Evolutionary conservation across 1,139 yeast genomes (phyloP).

Genomic region (Hyphopichia khmerensis): DNA sequence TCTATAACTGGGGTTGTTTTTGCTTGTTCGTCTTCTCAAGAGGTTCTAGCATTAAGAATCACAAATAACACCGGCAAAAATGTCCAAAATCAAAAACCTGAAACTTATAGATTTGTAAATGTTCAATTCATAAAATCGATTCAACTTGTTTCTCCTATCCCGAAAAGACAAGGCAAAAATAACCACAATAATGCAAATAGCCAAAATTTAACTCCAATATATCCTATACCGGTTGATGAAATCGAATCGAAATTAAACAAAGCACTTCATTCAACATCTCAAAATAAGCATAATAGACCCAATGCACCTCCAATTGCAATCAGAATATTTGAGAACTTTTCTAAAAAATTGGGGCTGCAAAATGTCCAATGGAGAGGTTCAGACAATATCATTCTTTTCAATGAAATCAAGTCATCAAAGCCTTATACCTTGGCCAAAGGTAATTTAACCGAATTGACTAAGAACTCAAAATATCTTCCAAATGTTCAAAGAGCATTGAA

Average conservation of each 20-base stretch:
- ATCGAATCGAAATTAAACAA: constrained; percentile 16
- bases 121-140: constrained; percentile 58
- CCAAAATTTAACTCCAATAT: not conserved
- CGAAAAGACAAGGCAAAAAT: constrained; percentile 14
- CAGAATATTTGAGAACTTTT: constrained; percentile 20
- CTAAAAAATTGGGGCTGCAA: constrained; percentile 19
- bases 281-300: not conserved
- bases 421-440: constrained; percentile 30
- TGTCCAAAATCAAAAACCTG: constrained; percentile 11
- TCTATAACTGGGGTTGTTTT: constrained; percentile 60
- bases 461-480: constrained; percentile 37
- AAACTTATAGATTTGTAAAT: constrained; percentile 54
- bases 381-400: constrained; percentile 21
- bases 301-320: constrained; percentile 10
- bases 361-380: constrained; percentile 25
- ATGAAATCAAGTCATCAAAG: constrained; percentile 25
- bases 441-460: constrained; percentile 21
- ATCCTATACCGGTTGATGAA: constrained; percentile 14
- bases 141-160: constrained; percentile 34
- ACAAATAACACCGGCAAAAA: constrained; percentile 17
- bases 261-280: not conserved
- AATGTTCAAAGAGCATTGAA: constrained; percentile 54
- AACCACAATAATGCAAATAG: constrained; percentile 1
- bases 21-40: constrained; percentile 45
- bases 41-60: constrained; percentile 21